These are phyloP conservation scores for Fusarium annulatum DNA, from an alignment of 2,329 filamentous ascomycete species.

Conservation along the genomic window DNA sequence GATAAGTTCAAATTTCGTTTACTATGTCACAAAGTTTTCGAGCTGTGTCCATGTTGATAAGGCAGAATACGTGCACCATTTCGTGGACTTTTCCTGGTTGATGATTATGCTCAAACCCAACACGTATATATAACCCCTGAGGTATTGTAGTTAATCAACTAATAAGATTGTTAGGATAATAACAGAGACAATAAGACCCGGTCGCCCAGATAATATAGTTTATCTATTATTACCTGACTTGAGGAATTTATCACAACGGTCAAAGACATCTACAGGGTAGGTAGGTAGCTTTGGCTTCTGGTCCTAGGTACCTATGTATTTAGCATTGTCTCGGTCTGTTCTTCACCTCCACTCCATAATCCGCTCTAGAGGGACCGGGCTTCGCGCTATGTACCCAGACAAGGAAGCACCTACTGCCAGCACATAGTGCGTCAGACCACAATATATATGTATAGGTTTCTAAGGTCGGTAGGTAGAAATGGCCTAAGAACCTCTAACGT, in stretches of 20 bases:
- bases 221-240: not conserved
- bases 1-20: not conserved
- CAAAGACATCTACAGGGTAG: constrained; percentile 11
- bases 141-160: no score
- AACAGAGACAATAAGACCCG: not conserved
- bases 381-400: not conserved
- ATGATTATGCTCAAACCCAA: not conserved
- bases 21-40: not conserved
- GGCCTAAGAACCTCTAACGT: not conserved
- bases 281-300: not conserved
- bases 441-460: not conserved
- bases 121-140: not conserved
- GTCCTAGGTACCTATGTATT: not conserved
- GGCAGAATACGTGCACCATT: accelerated
- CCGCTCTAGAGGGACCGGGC: not conserved
- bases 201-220: not conserved
- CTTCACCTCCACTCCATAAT: constrained; percentile 15
- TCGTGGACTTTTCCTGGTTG: no score
- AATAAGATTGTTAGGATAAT: not conserved
- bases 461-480: not conserved
- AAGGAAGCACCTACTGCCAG: not conserved
- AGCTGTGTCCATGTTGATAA: no score
- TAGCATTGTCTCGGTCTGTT: not conserved
- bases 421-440: not conserved
- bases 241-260: not conserved